Base-by-base conservation (phyloP, 73 alveolate genomes). In the Paramecium caudatum region DNA sequence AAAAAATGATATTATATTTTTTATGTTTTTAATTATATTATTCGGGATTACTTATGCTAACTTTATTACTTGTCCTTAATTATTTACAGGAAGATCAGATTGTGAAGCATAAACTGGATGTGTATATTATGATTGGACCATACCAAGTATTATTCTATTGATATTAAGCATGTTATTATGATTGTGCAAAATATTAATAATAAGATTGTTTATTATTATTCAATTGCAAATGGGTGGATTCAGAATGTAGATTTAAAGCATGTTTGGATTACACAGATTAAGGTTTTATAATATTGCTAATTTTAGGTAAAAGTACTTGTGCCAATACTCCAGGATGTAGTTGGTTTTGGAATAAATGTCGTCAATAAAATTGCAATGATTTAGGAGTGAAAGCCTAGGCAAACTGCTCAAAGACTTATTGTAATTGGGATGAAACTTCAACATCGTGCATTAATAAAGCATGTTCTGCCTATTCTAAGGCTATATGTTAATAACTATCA, bases 161-260 rank as follows among this genome's bases (percentile, higher is more conserved):
- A 27, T 62, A 1, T 9, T 62, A 50, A 62, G 82, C 55, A 13
- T 65, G 83, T 33, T 65, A 65, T 30, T 30, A 65, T 65, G 55
- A 65, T 65, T 65, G 55, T 65, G 33, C 47, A 65, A 25, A 15
- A 4, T 65, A 33, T 65, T 15, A 33, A 13, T 15, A 65, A 30
- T 16, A 30, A n/a, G 23, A 65, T 8, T 33, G 55, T 9, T 25
- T 65, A 13, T 23, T 65, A 65, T 65, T 65, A n/a, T 65, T 33
- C 34, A 65, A 65, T 30, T 65, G 50, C 19, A 65, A 65, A n/a
- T 30, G 83, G 83, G 49, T 65, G 55, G 16, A 65, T 65, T 6
- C 6, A 7, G 6, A 7, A 41, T 41, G 49, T 9, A n/a, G 34
- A 65, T 62, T 27, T 25, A 47, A 62, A 27, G 45, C 45, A 3